A percentile compares a stretch with the other conserved stretches of the same genome.
phyloP scores from a whole-genome alignment of 768 basidiomycete genomes.

The Suillus lakei region DNA sequence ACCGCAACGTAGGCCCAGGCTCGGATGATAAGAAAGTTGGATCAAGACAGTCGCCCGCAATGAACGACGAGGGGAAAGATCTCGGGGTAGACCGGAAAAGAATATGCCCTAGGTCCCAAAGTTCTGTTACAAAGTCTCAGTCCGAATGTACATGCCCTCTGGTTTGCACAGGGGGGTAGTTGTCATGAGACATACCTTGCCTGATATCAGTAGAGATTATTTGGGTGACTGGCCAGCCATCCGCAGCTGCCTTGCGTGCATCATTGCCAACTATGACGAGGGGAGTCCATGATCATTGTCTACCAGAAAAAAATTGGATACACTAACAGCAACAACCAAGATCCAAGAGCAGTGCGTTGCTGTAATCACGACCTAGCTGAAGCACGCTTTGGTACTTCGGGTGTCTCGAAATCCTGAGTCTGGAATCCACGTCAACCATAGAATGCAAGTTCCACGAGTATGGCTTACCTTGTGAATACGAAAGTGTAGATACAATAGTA shows the following conservation, averaged over 20 bases:
- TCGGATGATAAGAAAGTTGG: too few relatives aligned
- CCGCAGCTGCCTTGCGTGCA: constrained; percentile 40
- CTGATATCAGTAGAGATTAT: constrained; percentile 44
- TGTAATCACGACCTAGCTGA: too few relatives aligned
- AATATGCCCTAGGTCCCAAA: constrained; percentile 66
- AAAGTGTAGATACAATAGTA: constrained; percentile 27
- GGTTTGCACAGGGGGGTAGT: not conserved
- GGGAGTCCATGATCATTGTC: not conserved
- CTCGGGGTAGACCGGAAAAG: constrained; percentile 58
- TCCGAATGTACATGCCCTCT: not conserved
- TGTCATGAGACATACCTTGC: constrained; percentile 31
- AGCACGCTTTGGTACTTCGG: constrained; percentile 27
- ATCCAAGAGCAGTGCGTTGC: too few relatives aligned
- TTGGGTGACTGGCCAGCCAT: constrained; percentile 45
- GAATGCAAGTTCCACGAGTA: not conserved
- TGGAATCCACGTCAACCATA: constrained; percentile 6
- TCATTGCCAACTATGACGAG: constrained; percentile 46
- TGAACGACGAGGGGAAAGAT: constrained; percentile 57
- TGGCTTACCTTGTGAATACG: constrained; percentile 19
- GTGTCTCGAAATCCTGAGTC: constrained; percentile 23
- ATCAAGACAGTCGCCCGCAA: constrained; percentile 60
- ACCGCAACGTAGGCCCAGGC: too few relatives aligned
- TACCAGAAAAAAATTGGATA: not conserved
- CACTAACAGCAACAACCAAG: constrained; percentile 50
- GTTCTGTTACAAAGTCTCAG: constrained; percentile 39